Conservation (phyloP, 2,329 filamentous ascomycete species). For the Diaporthe vexans region DNA sequence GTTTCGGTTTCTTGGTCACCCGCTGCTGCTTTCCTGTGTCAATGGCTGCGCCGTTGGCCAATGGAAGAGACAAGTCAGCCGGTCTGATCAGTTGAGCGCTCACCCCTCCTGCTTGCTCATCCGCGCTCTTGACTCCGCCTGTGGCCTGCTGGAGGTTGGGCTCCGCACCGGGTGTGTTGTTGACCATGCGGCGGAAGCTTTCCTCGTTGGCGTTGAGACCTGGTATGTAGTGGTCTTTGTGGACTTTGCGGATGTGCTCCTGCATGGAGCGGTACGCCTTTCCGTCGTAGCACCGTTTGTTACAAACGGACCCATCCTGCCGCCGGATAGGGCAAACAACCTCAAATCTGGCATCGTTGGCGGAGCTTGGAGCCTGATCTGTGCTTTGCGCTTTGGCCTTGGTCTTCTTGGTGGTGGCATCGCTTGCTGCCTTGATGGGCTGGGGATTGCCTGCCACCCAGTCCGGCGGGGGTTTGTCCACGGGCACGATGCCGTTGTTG, state of each 20-base stretch:
- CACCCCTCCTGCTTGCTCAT: constrained; percentile 44
- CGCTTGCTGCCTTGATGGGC: constrained; percentile 34
- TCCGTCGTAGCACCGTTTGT: constrained; percentile 36
- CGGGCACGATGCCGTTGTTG: constrained; percentile 51
- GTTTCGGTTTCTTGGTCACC: constrained; percentile 17
- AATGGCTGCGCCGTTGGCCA: neutral
- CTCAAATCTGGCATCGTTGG: constrained; percentile 20
- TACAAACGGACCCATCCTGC: constrained; percentile 33
- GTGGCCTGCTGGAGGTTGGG: constrained; percentile 6
- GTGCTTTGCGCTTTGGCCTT: constrained; percentile 19
- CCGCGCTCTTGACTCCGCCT: constrained; percentile 72
- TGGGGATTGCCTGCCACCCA: constrained; percentile 47
- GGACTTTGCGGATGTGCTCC: constrained; percentile 97
- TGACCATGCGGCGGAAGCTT: constrained; percentile 97
- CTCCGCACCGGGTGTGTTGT: constrained; percentile 74
- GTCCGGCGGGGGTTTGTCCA: constrained; percentile 25
- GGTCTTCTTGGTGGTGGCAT: constrained; percentile 26
- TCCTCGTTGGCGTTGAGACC: constrained; percentile 98
- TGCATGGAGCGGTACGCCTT: constrained; percentile 92
- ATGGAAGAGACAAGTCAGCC: constrained; percentile 25
- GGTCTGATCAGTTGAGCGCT: constrained; percentile 19
- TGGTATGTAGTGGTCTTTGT: constrained; percentile 96
- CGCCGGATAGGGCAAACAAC: constrained; percentile 37
- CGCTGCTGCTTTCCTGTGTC: constrained; percentile 20
- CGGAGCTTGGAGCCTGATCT: constrained; percentile 15